Conservation (phyloP, 1,284 basidiomycete species). For the Papiliotrema nemorosa region DNA sequence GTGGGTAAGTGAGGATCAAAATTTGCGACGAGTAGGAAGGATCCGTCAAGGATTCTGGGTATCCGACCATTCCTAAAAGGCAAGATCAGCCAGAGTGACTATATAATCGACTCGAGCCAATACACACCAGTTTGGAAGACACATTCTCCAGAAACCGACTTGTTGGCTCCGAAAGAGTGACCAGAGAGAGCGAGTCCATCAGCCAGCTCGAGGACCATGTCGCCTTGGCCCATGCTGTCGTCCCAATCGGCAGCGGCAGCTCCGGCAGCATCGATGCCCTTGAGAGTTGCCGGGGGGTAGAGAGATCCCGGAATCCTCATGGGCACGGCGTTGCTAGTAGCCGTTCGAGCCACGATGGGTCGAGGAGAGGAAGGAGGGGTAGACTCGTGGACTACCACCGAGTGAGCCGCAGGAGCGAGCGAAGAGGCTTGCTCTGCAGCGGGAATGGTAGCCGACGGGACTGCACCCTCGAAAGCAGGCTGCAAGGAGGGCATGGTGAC, state of each 20-base stretch:
- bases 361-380: conserved; percentile 26
- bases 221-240: conserved; percentile 41
- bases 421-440: conserved; percentile 22
- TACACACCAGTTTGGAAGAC: conserved; percentile 99
- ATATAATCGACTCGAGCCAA: too few species aligned
- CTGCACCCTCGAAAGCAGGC: conserved; percentile 27
- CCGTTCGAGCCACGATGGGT: conserved; percentile 13
- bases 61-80: conserved; percentile 92
- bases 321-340: conserved; percentile 18
- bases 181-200: conserved; percentile 88
- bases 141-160: conserved; percentile 94
- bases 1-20: conserved; percentile 92
- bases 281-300: conserved; percentile 45
- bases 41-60: conserved; percentile 97
- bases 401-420: conserved; percentile 7
- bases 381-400: conserved; percentile 19
- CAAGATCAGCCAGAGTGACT: conserved; percentile 9
- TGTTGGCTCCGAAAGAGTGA: conserved; percentile 90
- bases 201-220: conserved; percentile 78
- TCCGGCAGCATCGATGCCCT: conserved; percentile 45
- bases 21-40: conserved; percentile 99
- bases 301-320: conserved; percentile 33
- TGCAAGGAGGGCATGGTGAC: neutral
- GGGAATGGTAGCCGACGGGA: conserved; percentile 25
- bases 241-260: conserved; percentile 34